Conservation (phyloP, 495 filamentous ascomycete genomes). For the Aspergillus leporis region DNA sequence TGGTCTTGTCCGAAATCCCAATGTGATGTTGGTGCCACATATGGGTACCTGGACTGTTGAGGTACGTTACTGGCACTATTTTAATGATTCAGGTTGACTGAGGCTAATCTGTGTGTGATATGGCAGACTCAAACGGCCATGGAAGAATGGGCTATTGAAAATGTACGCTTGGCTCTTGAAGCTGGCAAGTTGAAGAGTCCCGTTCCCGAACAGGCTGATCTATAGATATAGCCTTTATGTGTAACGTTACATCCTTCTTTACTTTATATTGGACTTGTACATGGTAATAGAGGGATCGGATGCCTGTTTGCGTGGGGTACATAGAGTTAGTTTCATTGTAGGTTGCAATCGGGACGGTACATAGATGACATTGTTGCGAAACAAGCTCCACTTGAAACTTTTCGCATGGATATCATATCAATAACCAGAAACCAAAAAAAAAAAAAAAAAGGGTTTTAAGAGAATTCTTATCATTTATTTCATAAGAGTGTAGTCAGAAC, state of each 20-base stretch:
- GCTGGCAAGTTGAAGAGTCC: slow-evolving; percentile 56
- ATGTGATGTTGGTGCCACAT: slow-evolving; percentile 66
- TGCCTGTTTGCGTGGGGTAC: not conserved
- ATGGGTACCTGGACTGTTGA: slow-evolving; percentile 70
- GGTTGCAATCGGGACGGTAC: not conserved
- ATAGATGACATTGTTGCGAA: not conserved
- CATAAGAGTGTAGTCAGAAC: slow-evolving; percentile 21
- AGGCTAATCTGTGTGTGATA: not conserved
- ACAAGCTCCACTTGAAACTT: not conserved
- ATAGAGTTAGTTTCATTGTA: not conserved
- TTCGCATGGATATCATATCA: not conserved
- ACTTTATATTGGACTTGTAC: not conserved
- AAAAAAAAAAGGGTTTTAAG: too few relatives aligned
- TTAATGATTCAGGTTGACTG: not conserved
- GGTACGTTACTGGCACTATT: slow-evolving; percentile 35
- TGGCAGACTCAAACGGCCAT: slow-evolving; percentile 60
- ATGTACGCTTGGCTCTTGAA: slow-evolving; percentile 56
- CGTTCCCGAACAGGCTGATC: slow-evolving; percentile 58
- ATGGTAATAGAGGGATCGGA: slow-evolving; percentile 4
- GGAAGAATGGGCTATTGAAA: slow-evolving; percentile 66
- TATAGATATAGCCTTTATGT: slow-evolving; percentile 23
- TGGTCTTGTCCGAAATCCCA: slow-evolving; percentile 57
- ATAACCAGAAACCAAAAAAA: slow-evolving; percentile 2
- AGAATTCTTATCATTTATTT: slow-evolving; percentile 5
- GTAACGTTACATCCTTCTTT: not conserved